Evolutionary conservation across 257 asterid genomes (phyloP).

Genomic region (Solanum piurae): DNA sequence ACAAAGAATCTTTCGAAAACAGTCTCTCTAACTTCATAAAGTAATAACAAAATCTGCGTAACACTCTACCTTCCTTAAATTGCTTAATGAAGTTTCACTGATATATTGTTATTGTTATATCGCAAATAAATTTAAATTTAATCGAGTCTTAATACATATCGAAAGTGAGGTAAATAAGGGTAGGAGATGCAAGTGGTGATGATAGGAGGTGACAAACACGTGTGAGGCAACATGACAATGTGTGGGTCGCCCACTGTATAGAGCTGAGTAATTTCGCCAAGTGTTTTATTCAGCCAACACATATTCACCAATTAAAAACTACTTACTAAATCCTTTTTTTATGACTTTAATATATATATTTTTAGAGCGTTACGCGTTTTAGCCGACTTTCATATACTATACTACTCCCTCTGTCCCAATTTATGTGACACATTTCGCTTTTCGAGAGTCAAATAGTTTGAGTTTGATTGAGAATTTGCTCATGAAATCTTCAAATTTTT

Average conservation of each 20-base stretch:
- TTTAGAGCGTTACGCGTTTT: background rate
- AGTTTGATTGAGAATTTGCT: too few relatives aligned
- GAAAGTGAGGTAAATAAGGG: background rate
- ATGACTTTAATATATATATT: too few relatives aligned
- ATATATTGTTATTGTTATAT: too few relatives aligned
- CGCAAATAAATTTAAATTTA: too few relatives aligned
- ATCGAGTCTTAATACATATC: fast-evolving
- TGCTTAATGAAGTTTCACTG: fast-evolving
- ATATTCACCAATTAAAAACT: background rate
- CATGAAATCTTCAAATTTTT: too few relatives aligned
- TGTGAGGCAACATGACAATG: background rate
- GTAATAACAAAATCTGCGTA: fast-evolving
- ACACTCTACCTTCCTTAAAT: too few relatives aligned
- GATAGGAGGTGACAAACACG: background rate
- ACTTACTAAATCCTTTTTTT: too few relatives aligned
- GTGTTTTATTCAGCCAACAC: background rate
- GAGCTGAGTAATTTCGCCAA: background rate
- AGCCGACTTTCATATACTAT: background rate
- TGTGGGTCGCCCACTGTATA: background rate
- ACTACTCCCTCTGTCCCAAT: too few relatives aligned
- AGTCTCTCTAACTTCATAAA: too few relatives aligned
- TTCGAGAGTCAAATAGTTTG: too few relatives aligned
- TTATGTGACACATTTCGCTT: too few relatives aligned
- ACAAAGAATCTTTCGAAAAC: fast-evolving
- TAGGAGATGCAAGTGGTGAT: background rate